These are phyloP conservation scores for Solanum infundibuliforme DNA, from an alignment of 257 asterid species.

Conservation along the genomic window DNA sequence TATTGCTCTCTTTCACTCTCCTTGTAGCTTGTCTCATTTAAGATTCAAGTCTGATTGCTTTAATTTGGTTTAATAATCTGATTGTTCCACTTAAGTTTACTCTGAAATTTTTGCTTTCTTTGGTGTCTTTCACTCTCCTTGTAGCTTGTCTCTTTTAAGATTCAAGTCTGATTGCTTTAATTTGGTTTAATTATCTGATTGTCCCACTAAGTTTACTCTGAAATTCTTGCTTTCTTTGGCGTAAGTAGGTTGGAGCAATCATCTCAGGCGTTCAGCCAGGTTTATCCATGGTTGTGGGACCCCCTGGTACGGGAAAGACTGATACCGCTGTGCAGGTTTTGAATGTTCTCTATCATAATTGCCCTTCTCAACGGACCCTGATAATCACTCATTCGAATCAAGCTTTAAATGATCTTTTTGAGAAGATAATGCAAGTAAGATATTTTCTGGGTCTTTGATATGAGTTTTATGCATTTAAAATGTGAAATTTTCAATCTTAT, in stretches of 20 bases:
- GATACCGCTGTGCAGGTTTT: slow-evolving; percentile 96
- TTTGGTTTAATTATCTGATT: neutral
- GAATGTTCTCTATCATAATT: slow-evolving; percentile 93
- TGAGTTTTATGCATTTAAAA: neutral
- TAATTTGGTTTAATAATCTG: neutral
- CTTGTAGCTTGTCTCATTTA: neutral
- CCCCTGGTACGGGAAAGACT: slow-evolving; percentile 99
- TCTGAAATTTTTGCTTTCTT: neutral
- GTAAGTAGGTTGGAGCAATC: slow-evolving; percentile 75
- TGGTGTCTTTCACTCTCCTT: neutral
- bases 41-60: neutral
- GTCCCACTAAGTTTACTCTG: neutral
- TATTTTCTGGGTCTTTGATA: neutral
- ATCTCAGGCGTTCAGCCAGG: slow-evolving; percentile 95
- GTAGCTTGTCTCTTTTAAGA: neutral
- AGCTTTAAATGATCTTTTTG: slow-evolving; percentile 94
- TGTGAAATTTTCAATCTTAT: neutral
- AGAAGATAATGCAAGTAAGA: slow-evolving; percentile 94
- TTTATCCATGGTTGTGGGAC: slow-evolving; percentile 97
- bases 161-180: neutral
- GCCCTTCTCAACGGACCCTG: slow-evolving; percentile 98
- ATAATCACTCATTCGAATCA: slow-evolving; percentile 98
- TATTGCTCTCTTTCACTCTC: neutral
- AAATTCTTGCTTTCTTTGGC: slow-evolving; percentile 1
- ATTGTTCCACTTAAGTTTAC: neutral